Percentiles rank a stretch among this genome's conserved stretches.
Conservation (phyloP, 805 yeast genomes). For the Hanseniaspora lindneri region DNA sequence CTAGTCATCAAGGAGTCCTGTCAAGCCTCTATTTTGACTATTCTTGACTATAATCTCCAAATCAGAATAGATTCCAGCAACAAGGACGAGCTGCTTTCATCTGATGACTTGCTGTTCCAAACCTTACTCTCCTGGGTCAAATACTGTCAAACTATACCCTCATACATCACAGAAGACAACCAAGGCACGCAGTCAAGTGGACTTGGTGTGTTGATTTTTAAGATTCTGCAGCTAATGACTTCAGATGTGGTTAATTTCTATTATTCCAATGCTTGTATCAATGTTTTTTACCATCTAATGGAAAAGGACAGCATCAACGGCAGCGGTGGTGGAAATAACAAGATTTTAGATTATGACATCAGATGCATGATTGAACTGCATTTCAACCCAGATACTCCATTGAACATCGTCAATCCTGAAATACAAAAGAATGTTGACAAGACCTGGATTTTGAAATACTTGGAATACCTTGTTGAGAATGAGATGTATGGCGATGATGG, state of each 20-base stretch:
- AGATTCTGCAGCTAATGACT: conserved; percentile 25
- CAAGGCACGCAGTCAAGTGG: not conserved
- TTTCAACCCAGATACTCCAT: conserved; percentile 25
- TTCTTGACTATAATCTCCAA: conserved; percentile 7
- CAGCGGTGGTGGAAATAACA: conserved; percentile 23
- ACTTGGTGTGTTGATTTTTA: conserved; percentile 24
- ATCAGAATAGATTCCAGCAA: not conserved
- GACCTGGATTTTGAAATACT: conserved; percentile 28
- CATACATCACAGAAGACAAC: not conserved
- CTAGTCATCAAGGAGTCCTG: conserved; percentile 27
- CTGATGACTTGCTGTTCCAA: conserved; percentile 21
- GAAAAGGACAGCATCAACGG: conserved; percentile 17
- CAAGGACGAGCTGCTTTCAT: not conserved
- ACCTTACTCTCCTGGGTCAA: conserved; percentile 27
- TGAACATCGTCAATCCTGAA: conserved; percentile 18
- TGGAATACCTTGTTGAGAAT: conserved; percentile 27
- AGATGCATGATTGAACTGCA: conserved; percentile 26
- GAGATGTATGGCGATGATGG: conserved; percentile 23
- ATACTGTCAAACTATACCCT: conserved; percentile 18
- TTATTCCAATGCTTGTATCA: conserved; percentile 23
- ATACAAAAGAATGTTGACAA: conserved; percentile 18
- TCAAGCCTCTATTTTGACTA: conserved; percentile 27
- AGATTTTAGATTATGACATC: conserved; percentile 25
- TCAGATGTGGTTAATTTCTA: conserved; percentile 22
- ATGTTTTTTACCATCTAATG: conserved; percentile 21